A percentile compares a stretch with the other conserved stretches of the same genome.
Evolutionary conservation across 2,329 filamentous ascomycete species (phyloP).

Genomic region (Coniochaeta ligniaria): DNA sequence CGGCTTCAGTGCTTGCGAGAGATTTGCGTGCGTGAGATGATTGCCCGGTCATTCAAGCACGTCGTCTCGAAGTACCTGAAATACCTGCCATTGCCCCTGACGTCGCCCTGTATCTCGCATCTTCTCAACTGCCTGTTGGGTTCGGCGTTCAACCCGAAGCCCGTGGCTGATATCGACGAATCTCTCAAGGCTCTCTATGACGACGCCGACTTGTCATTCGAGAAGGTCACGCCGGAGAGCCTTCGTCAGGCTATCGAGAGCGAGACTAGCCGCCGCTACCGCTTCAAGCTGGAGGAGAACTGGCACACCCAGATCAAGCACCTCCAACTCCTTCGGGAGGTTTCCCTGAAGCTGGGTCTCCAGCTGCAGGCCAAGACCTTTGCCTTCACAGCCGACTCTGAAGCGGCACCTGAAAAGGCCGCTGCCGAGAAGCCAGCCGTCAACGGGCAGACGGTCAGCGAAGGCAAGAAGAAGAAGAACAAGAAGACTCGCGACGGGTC

Average conservation of each 20-base stretch:
- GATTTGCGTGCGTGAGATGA: slow-evolving; percentile 84
- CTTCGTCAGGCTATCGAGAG: slow-evolving; percentile 63
- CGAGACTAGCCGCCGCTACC: slow-evolving; percentile 68
- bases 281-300: slow-evolving; percentile 61
- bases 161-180: slow-evolving; percentile 69
- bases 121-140: slow-evolving; percentile 92
- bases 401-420: slow-evolving; percentile 27
- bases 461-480: slow-evolving; percentile 55
- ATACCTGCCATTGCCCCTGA: slow-evolving; percentile 70
- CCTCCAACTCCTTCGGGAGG: slow-evolving; percentile 81
- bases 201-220: slow-evolving; percentile 76
- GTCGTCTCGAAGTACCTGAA: slow-evolving; percentile 72
- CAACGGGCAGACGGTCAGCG: slow-evolving; percentile 31
- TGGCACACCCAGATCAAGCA: slow-evolving; percentile 66
- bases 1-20: slow-evolving; percentile 71
- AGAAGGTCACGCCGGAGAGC: slow-evolving; percentile 66
- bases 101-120: slow-evolving; percentile 74
- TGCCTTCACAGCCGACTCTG: slow-evolving; percentile 44
- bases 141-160: slow-evolving; percentile 65
- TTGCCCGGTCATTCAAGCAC: slow-evolving; percentile 94
- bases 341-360: slow-evolving; percentile 81
- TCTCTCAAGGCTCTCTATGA: slow-evolving; percentile 69
- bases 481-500: slow-evolving; percentile 50
- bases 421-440: slow-evolving; percentile 15
- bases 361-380: slow-evolving; percentile 79